These are phyloP conservation scores for Picea mariana DNA, from an alignment of 83 land plant species.

Conservation along the genomic window DNA sequence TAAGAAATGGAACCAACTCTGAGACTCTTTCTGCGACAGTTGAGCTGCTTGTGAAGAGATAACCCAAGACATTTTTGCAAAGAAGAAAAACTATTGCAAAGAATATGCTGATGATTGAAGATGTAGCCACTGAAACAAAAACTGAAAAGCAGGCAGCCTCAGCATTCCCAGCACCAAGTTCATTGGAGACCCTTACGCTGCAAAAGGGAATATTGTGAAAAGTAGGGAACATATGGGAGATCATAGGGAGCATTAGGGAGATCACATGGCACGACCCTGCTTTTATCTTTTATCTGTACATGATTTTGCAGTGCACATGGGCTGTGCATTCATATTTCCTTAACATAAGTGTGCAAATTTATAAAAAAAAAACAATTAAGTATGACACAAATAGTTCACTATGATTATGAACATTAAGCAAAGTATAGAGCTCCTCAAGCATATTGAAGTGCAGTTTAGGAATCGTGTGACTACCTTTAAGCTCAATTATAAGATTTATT, in stretches of 20 bases:
- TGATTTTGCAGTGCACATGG: neutral
- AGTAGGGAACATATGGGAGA: neutral
- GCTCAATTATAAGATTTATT: neutral
- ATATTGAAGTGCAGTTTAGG: neutral
- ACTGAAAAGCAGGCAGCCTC: constrained; percentile 21
- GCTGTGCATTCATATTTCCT: neutral
- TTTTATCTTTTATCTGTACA: neutral
- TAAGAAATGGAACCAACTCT: constrained; percentile 13
- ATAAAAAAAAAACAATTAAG: neutral
- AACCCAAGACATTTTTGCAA: constrained; percentile 13
- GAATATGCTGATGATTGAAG: constrained; percentile 14
- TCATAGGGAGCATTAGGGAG: too few relatives aligned
- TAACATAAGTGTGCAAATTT: neutral
- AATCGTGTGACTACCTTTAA: neutral
- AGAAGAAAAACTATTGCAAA: constrained; percentile 19
- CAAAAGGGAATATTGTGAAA: neutral
- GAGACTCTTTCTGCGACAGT: constrained; percentile 14
- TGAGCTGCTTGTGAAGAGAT: constrained; percentile 12
- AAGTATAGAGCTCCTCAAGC: neutral
- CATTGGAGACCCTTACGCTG: constrained; percentile 19
- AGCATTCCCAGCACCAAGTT: constrained; percentile 21
- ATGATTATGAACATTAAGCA: too few relatives aligned
- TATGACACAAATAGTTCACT: neutral
- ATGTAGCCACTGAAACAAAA: constrained; percentile 18
- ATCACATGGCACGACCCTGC: neutral